These are phyloP conservation scores for Tetracladium setigerum DNA, from an alignment of 495 filamentous ascomycete species.

Conservation along the genomic window DNA sequence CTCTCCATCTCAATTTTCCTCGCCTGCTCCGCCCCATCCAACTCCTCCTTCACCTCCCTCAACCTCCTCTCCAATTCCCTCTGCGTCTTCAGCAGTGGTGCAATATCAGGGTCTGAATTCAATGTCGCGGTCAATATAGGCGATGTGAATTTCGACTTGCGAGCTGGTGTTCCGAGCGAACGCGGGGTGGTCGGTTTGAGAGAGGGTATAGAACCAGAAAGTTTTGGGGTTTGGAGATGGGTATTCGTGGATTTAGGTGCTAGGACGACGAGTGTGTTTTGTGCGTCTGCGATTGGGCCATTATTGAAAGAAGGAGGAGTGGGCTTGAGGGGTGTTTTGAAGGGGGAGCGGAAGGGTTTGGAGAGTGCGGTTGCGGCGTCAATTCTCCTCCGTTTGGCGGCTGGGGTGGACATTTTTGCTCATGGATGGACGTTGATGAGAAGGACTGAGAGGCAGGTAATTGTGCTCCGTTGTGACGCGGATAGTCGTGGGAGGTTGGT, in stretches of 20 bases:
- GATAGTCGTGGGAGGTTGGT: constrained; percentile 5
- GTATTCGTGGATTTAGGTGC: constrained; percentile 8
- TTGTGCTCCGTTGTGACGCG: constrained; percentile 9
- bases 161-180: neutral
- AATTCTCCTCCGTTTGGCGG: constrained; percentile 50
- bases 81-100: constrained; percentile 9
- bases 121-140: constrained; percentile 8
- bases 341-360: constrained; percentile 63
- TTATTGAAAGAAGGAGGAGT: constrained; percentile 3
- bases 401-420: constrained; percentile 17
- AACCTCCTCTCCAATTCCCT: constrained; percentile 21
- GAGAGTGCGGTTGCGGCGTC: constrained; percentile 42
- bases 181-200: neutral
- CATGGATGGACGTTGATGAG: neutral
- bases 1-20: constrained; percentile 19
- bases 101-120: constrained; percentile 23
- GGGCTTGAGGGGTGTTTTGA: constrained; percentile 51
- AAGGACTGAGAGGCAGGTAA: constrained; percentile 12
- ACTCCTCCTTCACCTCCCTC: constrained; percentile 22
- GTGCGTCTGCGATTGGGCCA: neutral
- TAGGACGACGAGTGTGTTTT: constrained; percentile 12
- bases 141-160: constrained; percentile 14
- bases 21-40: constrained; percentile 19
- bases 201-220: neutral
- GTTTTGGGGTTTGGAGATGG: neutral